Evolutionary conservation across 768 basidiomycete genomes (phyloP).

Genomic region (Pluteus cervinus): DNA sequence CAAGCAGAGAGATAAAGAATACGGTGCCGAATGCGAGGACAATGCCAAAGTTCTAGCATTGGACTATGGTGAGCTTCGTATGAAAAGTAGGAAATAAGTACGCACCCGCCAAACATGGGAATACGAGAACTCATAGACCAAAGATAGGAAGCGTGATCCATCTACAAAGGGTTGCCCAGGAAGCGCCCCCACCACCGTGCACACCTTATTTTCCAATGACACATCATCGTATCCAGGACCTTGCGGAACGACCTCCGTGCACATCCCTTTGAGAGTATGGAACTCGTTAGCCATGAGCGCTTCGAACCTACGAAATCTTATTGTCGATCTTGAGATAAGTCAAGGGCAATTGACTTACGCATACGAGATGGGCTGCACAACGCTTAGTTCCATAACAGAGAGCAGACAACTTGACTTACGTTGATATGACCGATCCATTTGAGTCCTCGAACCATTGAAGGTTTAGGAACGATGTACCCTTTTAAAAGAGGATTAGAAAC

Average conservation of each 20-base stretch:
- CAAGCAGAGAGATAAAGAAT: slow-evolving; percentile 48
- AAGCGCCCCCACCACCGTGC: slow-evolving; percentile 61
- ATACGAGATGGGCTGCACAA: slow-evolving; percentile 6
- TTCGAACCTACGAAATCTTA: too few species aligned
- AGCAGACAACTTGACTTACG: slow-evolving; percentile 21
- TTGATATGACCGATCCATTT: slow-evolving; percentile 65
- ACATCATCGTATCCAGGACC: slow-evolving; percentile 59
- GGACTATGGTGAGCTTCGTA: neutral
- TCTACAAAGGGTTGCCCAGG: slow-evolving; percentile 55
- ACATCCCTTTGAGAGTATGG: slow-evolving; percentile 56
- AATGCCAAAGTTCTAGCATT: slow-evolving; percentile 61
- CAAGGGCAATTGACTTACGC: too few species aligned
- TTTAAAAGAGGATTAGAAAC: too few species aligned
- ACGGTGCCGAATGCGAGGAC: slow-evolving; percentile 53
- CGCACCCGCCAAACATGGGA: slow-evolving; percentile 39
- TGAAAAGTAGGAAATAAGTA: neutral
- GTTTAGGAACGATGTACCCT: slow-evolving; percentile 47
- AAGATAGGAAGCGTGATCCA: slow-evolving; percentile 46
- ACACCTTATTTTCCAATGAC: slow-evolving; percentile 63
- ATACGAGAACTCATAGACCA: slow-evolving; percentile 43
- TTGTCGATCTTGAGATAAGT: too few species aligned
- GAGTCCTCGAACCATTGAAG: slow-evolving; percentile 62
- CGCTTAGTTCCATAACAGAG: neutral
- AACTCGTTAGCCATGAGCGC: slow-evolving; percentile 79
- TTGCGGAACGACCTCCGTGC: slow-evolving; percentile 52